Evolutionary conservation across 352 stramenopile species (phyloP).

Genomic region (Globisporangium emineosum): DNA sequence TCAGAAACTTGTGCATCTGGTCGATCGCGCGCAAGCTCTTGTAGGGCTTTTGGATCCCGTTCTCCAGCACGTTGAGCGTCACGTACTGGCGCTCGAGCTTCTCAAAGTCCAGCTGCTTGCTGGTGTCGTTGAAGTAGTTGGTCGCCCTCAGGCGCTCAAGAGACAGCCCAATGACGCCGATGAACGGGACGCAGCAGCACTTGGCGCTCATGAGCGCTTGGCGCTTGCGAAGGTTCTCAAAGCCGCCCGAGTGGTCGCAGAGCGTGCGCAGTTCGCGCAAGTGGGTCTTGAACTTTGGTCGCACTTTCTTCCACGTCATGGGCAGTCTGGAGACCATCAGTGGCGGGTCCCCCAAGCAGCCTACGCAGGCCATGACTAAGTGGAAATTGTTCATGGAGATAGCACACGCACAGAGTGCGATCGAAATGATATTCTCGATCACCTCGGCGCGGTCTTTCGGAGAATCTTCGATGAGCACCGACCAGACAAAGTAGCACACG

Average conservation of each 20-base stretch:
- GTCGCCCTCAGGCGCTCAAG: conserved; percentile 54
- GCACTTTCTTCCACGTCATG: conserved; percentile 70
- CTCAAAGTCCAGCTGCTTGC: conserved; percentile 42
- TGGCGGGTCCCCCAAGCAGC: conserved; percentile 63
- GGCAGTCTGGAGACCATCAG: conserved; percentile 70
- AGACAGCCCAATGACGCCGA: conserved; percentile 66
- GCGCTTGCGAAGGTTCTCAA: conserved; percentile 63
- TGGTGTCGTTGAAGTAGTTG: conserved; percentile 41
- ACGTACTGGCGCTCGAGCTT: conserved; percentile 61
- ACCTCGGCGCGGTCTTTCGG: conserved; percentile 63
- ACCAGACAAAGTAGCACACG: conserved; percentile 73
- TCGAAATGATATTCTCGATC: conserved; percentile 70
- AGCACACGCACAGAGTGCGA: conserved; percentile 41
- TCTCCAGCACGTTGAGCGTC: conserved; percentile 47
- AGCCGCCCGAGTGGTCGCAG: conserved; percentile 68
- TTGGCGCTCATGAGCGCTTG: conserved; percentile 43
- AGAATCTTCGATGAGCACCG: conserved; percentile 62
- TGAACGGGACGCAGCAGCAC: conserved; percentile 57
- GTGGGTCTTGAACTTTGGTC: conserved; percentile 60
- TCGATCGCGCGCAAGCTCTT: background rate
- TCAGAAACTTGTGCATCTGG: conserved; percentile 35
- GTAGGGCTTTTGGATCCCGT: conserved; percentile 25
- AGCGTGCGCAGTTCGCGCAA: conserved; percentile 55
- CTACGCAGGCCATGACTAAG: conserved; percentile 76
- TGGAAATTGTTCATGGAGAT: conserved; percentile 68